These are phyloP conservation scores for Sideroxylon spinosum DNA, from an alignment of 179 eudicot species.

Conservation along the genomic window DNA sequence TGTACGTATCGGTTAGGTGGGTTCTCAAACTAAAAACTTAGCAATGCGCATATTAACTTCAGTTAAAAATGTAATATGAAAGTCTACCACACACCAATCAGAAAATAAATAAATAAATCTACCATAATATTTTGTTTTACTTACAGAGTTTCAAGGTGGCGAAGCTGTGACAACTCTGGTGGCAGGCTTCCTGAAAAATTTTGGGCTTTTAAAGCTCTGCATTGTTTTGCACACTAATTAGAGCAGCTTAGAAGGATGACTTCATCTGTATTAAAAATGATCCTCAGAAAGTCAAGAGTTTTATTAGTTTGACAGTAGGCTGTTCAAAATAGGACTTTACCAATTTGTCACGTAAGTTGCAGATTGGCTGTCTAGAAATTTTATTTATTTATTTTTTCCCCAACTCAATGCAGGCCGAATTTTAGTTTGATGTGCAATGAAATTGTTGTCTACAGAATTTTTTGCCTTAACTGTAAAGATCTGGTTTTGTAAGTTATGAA, in stretches of 20 bases:
- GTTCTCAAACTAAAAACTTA: neutral
- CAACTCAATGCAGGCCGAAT: neutral
- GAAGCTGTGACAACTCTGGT: constrained; percentile 43
- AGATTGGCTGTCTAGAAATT: too few relatives aligned
- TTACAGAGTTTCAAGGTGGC: constrained; percentile 39
- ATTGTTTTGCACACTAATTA: constrained; percentile 9
- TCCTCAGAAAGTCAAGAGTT: neutral
- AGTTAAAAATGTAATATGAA: neutral
- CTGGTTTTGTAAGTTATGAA: neutral
- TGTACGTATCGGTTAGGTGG: neutral
- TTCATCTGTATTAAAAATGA: constrained; percentile 5
- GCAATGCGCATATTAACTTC: neutral
- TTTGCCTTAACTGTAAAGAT: neutral
- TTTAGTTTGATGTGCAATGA: neutral
- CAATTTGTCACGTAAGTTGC: neutral
- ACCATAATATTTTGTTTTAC: constrained; percentile 3
- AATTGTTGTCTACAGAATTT: neutral
- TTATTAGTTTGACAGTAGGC: neutral
- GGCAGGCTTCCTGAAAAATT: constrained; percentile 43
- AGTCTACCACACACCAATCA: too few relatives aligned
- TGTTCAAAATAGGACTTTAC: neutral
- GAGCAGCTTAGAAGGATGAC: constrained; percentile 3
- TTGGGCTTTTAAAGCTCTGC: constrained; percentile 49
- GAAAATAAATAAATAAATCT: too few relatives aligned
- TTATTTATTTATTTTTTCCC: neutral